These are phyloP conservation scores for Triglochin maritima DNA, from an alignment of 106 monocot genomes.

Conservation along the genomic window DNA sequence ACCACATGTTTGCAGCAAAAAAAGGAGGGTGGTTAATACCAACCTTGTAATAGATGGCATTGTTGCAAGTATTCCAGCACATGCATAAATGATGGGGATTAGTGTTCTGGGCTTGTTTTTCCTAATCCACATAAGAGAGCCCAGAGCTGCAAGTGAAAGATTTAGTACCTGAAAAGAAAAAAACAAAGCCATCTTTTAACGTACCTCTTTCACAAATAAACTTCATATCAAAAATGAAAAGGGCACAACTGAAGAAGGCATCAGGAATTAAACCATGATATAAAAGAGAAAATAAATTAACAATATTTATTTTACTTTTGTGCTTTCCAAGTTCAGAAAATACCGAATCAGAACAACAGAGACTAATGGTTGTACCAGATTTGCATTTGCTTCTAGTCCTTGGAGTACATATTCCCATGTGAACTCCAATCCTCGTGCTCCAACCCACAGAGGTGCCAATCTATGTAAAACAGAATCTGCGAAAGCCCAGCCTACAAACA, in stretches of 20 bases:
- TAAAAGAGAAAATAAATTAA: too few relatives aligned
- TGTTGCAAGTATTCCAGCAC: conserved; percentile 68
- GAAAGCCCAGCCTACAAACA: conserved; percentile 66
- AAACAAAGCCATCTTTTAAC: not conserved
- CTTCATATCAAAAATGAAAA: too few relatives aligned
- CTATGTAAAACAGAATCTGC: conserved; percentile 71
- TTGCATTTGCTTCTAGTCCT: conserved; percentile 75
- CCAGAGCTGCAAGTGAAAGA: conserved; percentile 81
- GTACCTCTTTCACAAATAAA: not conserved
- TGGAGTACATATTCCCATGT: conserved; percentile 71
- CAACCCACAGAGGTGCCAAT: conserved; percentile 66
- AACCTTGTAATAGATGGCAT: conserved; percentile 96
- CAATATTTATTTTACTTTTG: too few relatives aligned
- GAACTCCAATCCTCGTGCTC: conserved; percentile 68
- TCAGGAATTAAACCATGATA: too few relatives aligned
- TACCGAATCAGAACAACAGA: too few relatives aligned
- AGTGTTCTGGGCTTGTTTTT: conserved; percentile 87
- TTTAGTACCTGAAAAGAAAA: conserved; percentile 52
- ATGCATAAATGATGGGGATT: conserved; percentile 83
- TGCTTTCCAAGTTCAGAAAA: too few relatives aligned
- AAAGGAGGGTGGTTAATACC: conserved; percentile 1
- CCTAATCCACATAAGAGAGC: conserved; percentile 96
- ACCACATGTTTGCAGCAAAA: not conserved
- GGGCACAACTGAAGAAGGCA: too few relatives aligned
- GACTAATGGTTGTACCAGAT: conserved; percentile 28